phyloP scores from a whole-genome alignment of 345 rosid genomes.

The Aquilaria yunnanensis region DNA sequence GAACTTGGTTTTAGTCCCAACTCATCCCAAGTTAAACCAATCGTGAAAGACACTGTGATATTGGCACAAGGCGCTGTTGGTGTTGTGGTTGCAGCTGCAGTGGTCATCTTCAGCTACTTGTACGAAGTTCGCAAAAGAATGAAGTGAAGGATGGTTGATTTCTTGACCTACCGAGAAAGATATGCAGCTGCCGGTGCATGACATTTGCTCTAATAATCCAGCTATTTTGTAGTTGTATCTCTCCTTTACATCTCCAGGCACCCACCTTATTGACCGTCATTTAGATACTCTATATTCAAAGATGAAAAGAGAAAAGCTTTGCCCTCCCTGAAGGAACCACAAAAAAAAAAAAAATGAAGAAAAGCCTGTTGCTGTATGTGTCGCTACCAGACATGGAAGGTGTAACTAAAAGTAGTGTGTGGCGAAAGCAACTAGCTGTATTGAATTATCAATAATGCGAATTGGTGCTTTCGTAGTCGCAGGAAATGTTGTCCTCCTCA shows the following conservation, averaged over 20 bases:
- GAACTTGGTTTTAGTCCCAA: constrained; percentile 68
- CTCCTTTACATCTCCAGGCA: neutral
- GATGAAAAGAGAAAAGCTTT: neutral
- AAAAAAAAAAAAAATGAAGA: too few species aligned
- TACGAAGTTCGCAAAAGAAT: constrained; percentile 67
- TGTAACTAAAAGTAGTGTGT: too few species aligned
- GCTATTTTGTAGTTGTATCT: neutral
- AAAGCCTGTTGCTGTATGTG: too few species aligned
- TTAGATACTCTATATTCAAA: neutral
- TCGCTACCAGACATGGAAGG: too few species aligned
- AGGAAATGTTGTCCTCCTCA: neutral
- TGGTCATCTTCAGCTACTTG: constrained; percentile 68
- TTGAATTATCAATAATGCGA: too few species aligned
- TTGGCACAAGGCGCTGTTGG: constrained; percentile 84
- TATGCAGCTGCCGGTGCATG: neutral
- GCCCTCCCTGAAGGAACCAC: neutral
- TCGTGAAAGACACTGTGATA: constrained; percentile 40
- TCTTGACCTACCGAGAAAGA: neutral
- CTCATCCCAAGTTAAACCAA: constrained; percentile 33
- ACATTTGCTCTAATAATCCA: neutral
- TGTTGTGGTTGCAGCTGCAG: constrained; percentile 74
- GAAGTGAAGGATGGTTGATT: constrained; percentile 30
- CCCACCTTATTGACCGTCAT: neutral
- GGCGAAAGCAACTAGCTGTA: too few species aligned
- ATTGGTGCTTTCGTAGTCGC: too few species aligned